Percentiles rank a stretch among this genome's conserved stretches.
Evolutionary conservation across 2,329 filamentous ascomycete species (phyloP).

Genomic region (Neonectria faginata): DNA sequence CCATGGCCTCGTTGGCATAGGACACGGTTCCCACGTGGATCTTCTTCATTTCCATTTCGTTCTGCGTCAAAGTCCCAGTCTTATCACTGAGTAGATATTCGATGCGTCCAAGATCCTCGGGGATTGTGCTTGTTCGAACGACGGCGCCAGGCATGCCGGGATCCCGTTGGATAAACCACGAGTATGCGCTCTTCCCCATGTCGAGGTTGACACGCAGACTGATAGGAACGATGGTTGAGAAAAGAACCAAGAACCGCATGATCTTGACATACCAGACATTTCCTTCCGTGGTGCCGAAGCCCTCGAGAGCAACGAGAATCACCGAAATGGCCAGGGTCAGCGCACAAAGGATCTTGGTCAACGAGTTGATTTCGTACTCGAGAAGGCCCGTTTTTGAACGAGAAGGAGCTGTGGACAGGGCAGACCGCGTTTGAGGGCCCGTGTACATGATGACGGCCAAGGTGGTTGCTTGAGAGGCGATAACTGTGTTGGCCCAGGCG

Average conservation of each 20-base stretch:
- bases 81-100: conserved; percentile 98
- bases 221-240: conserved; percentile 99
- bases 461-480: conserved; percentile 91
- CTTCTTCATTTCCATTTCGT: conserved; percentile 99
- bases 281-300: conserved; percentile 75
- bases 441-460: conserved; percentile 95
- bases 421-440: conserved; percentile 91
- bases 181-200: conserved; percentile 96
- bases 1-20: conserved; percentile 98
- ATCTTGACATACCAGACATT: conserved; percentile 94
- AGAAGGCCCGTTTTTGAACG: conserved; percentile 93
- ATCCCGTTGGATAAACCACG: conserved; percentile 93
- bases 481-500: conserved; percentile 97
- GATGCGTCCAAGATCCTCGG: conserved; percentile 93
- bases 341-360: conserved; percentile 95
- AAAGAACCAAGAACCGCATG: conserved; percentile 96
- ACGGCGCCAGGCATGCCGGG: conserved; percentile 90
- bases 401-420: conserved; percentile 90
- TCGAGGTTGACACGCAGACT: conserved; percentile 96
- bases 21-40: conserved; percentile 98
- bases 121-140: conserved; percentile 96
- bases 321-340: conserved; percentile 89
- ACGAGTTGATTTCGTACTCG: conserved; percentile 95
- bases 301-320: conserved; percentile 87
- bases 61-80: conserved; percentile 97